Evolutionary conservation across 768 basidiomycete species (phyloP).

Genomic region (Lentinula edodes): DNA sequence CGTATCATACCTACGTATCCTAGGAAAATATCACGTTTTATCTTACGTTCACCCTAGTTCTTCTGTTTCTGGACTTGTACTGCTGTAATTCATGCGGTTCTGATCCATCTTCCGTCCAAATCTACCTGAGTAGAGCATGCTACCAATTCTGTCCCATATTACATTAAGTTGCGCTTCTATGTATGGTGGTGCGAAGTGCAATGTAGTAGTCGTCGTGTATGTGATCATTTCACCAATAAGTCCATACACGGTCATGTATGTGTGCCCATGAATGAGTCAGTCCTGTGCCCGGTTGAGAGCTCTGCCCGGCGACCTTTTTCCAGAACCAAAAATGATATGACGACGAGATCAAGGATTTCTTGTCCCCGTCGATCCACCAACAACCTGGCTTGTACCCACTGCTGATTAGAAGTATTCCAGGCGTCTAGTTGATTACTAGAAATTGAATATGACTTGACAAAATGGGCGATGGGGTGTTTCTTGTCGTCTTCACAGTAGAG

Average conservation of each 20-base stretch:
- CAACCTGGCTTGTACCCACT: constrained; percentile 24
- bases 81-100: not conserved
- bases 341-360: constrained; percentile 30
- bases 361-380: constrained; percentile 24
- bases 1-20: not conserved
- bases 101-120: too few species aligned
- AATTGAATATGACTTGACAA: constrained; percentile 22
- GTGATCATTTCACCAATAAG: too few species aligned
- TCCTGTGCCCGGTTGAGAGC: constrained; percentile 11
- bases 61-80: not conserved
- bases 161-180: too few species aligned
- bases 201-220: too few species aligned
- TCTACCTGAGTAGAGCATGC: too few species aligned
- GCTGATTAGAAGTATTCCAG: constrained; percentile 7
- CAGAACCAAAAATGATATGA: constrained; percentile 35
- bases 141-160: too few species aligned
- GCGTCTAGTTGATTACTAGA: constrained; percentile 8
- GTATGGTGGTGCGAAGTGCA: too few species aligned
- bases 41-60: not conserved
- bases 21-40: not conserved
- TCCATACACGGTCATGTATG: not conserved
- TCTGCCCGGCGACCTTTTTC: constrained; percentile 34
- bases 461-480: constrained; percentile 28
- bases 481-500: constrained; percentile 29
- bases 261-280: not conserved